Evolutionary conservation across 306 rosid species (phyloP), one percentile per base, ranked within the genome.

Genomic region (Hippophae gyantsensis): DNA sequence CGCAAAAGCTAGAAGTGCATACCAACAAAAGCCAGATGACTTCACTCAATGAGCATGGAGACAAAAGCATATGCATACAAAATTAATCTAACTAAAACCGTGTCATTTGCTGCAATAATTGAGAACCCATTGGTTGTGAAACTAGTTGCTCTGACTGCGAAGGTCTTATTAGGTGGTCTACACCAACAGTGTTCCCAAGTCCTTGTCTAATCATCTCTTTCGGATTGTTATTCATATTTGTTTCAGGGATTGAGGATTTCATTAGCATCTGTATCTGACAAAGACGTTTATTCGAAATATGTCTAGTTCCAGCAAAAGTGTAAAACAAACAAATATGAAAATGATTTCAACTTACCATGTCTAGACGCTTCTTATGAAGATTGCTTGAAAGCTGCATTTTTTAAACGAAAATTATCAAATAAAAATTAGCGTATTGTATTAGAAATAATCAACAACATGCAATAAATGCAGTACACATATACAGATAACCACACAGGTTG

Each of bases 291-390:
- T 69, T 62, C 54, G 56, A 65, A 38, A 55, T 56, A 40, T 48
- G 23, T 56, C 52, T 73, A 68, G 43, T 49, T 61, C 54, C 43
- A 27, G 12, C 60, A 60, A 65, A 50, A 78, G 55, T 43, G 63
- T 10, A 10, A 61, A 72, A 48, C 69, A 71, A 64, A 65, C 47
- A 54, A 45, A 52, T 11, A 55, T 18, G 55, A 41, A 54, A 65
- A 73, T 53, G 58, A 61, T 56, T 55, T 60, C 56, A 53, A 71
- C 87, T 77, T 74, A 93, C 99, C 74, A 78, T 50, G 68, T 93
- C 95, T 58, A 86, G 61, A 57, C 99, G 95, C 72, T 76, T 93
- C 72, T 86, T 82, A 81, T 93, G 90, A 48, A 81, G 74, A 63
- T 88, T 94, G 68, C 68, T 82, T 32, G 63, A 63, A 72, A 72